phyloP scores from a whole-genome alignment of 148 eudicot genomes.

The Dysphania ambrosioides region DNA sequence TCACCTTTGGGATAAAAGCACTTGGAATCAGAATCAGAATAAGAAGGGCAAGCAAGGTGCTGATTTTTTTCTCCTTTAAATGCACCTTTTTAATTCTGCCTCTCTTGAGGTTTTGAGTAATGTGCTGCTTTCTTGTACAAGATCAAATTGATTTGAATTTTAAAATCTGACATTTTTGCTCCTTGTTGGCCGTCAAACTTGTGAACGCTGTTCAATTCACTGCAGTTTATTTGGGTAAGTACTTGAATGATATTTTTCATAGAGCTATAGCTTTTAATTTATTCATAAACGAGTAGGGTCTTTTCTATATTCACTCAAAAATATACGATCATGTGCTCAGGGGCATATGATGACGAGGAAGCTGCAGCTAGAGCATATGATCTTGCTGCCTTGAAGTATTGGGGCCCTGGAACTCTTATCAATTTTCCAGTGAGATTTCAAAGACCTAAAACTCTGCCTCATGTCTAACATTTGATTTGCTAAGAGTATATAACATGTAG shows the following conservation, averaged over 20 bases:
- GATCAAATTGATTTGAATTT: not conserved
- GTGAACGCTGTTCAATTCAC: constrained; percentile 20
- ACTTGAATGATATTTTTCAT: not conserved
- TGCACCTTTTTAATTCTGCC: not conserved
- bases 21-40: constrained; percentile 98
- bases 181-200: constrained; percentile 17
- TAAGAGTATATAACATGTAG: too few species aligned
- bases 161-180: constrained; percentile 30
- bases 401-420: constrained; percentile 99
- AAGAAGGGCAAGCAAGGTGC: constrained; percentile 98
- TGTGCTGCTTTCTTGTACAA: constrained; percentile 1
- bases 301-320: constrained; percentile 8
- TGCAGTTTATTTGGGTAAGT: constrained; percentile 96
- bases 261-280: not conserved
- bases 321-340: constrained; percentile 29
- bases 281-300: not conserved
- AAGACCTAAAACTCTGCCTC: constrained; percentile 6
- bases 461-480: too few species aligned
- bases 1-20: constrained; percentile 98
- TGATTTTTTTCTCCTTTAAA: constrained; percentile 5
- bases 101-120: not conserved
- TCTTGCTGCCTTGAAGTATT: constrained; percentile 97
- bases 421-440: constrained; percentile 84
- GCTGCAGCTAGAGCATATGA: constrained; percentile 99
- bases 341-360: constrained; percentile 99